Conservation (phyloP, 1,284 basidiomycete species). For the Apiotrichum porosum region DNA sequence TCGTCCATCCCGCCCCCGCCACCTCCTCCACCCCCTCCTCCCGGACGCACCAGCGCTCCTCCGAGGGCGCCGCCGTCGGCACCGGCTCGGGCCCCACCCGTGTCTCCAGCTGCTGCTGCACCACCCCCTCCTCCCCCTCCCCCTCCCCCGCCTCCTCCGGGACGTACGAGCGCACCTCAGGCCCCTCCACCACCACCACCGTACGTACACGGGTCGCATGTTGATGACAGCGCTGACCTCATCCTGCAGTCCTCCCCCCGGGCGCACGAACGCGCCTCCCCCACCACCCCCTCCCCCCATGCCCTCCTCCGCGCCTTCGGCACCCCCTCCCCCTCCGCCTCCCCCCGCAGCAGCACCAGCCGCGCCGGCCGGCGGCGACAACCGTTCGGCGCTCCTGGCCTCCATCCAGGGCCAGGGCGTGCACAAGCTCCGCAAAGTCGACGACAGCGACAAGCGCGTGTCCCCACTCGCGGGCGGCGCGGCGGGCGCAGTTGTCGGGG, state of each 20-base stretch:
- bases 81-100: conserved; percentile 55
- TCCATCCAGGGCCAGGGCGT: conserved; percentile 67
- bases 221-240: too few species aligned
- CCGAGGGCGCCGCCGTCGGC: conserved; percentile 37
- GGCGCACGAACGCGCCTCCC: conserved; percentile 28
- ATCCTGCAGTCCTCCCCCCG: conserved; percentile 11
- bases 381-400: conserved; percentile 60
- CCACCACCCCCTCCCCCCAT: conserved; percentile 38
- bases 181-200: conserved; percentile 33
- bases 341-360: conserved; percentile 51
- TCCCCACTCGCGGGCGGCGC: conserved; percentile 52
- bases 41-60: conserved; percentile 16
- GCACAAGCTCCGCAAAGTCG: conserved; percentile 65
- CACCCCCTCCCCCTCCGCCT: conserved; percentile 59
- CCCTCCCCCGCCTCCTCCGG: conserved; percentile 39
- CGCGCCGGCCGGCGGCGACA: conserved; percentile 48
- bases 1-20: conserved; percentile 42
- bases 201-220: too few species aligned
- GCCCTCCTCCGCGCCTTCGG: conserved; percentile 39
- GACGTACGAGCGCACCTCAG: conserved; percentile 37
- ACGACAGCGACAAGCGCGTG: conserved; percentile 32
- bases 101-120: conserved; percentile 20
- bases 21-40: conserved; percentile 48
- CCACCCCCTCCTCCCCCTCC: conserved; percentile 33
- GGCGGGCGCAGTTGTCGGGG: conserved; percentile 49